These are phyloP conservation scores for Taxillus chinensis DNA, from an alignment of 164 flowering plant genomes.

Conservation along the genomic window DNA sequence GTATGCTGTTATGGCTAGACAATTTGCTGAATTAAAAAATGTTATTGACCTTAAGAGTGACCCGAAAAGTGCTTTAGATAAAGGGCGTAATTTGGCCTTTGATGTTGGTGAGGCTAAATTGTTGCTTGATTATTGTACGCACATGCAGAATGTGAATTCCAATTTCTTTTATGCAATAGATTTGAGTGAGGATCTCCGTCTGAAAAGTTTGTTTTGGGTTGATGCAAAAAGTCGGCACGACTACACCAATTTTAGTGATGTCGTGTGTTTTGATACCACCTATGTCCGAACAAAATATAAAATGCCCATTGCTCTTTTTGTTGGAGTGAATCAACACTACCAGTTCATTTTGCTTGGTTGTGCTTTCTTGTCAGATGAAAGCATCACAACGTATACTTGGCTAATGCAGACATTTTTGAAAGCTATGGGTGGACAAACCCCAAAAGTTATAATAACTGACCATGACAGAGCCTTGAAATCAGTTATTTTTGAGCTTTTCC, in stretches of 20 bases:
- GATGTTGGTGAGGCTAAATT: background rate
- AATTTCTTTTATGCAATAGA: constrained; percentile 1
- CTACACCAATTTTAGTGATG: constrained; percentile 3
- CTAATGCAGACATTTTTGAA: background rate
- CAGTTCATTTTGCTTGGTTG: constrained; percentile 2
- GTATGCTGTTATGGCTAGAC: constrained; percentile 5
- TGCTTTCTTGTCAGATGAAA: constrained; percentile 3
- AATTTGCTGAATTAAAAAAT: background rate
- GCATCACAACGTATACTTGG: background rate
- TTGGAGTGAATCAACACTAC: constrained; percentile 5
- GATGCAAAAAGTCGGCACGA: constrained; percentile 5
- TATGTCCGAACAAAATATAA: background rate
- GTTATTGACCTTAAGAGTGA: background rate
- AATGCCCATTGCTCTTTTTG: constrained; percentile 1
- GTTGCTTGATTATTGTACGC: background rate
- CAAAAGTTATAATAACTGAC: constrained; percentile 1
- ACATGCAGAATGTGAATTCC: constrained; percentile 2
- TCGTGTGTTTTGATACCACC: background rate
- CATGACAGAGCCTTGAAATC: background rate
- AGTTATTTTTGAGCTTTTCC: background rate
- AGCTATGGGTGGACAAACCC: constrained; percentile 1
- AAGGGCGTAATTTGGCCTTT: background rate
- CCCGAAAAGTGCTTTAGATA: background rate
- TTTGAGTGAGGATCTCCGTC: background rate
- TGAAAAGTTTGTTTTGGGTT: constrained; percentile 2